phyloP scores from a whole-genome alignment of 2,329 filamentous ascomycete genomes.

The Ascochyta pisi region DNA sequence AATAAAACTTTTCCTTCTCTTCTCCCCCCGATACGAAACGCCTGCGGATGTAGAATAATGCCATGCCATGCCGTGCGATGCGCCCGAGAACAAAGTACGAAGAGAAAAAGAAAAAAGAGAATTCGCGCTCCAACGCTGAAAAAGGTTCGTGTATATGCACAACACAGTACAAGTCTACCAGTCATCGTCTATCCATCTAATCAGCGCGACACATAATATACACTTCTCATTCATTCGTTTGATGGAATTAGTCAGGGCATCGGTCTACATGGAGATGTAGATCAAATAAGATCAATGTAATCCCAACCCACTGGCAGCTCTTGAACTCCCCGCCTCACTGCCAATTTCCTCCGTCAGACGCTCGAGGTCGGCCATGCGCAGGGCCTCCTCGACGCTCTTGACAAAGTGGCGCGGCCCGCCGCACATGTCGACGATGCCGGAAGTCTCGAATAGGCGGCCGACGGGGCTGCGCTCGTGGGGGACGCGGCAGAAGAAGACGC shows the following conservation, averaged over 20 bases:
- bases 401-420: conserved; percentile 83
- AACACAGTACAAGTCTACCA: background rate
- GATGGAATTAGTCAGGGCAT: too few species aligned
- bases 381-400: conserved; percentile 80
- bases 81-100: too few species aligned
- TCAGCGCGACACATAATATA: too few species aligned
- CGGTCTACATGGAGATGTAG: too few species aligned
- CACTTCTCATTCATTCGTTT: too few species aligned
- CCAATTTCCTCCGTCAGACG: conserved; percentile 53
- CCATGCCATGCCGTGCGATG: too few species aligned
- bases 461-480: conserved; percentile 62
- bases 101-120: too few species aligned
- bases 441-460: conserved; percentile 74
- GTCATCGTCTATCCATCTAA: too few species aligned
- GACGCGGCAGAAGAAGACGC: conserved; percentile 75
- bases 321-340: conserved; percentile 34
- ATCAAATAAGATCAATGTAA: background rate
- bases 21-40: too few species aligned
- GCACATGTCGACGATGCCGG: conserved; percentile 83
- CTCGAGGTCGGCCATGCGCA: conserved; percentile 80
- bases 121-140: too few species aligned
- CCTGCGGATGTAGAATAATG: too few species aligned
- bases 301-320: background rate
- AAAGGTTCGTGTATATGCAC: background rate
- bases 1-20: too few species aligned